Conservation (phyloP, 495 filamentous ascomycete species). For the Lophiotrema nucula region DNA sequence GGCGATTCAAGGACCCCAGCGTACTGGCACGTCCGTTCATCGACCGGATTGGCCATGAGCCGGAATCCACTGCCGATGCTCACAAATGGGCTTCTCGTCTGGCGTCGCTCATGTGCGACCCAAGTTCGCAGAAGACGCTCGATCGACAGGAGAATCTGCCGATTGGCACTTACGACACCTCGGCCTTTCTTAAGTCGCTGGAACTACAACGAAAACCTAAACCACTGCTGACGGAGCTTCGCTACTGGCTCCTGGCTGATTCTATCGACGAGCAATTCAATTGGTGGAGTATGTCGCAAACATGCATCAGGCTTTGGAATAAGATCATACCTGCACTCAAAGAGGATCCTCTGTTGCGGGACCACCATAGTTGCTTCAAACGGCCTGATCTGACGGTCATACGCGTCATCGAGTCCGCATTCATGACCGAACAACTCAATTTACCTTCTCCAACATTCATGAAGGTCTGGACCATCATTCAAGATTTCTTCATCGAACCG, state of each 20-base stretch:
- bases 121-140: neutral
- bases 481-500: neutral
- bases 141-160: conserved; percentile 2
- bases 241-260: neutral
- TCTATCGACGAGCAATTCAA: neutral
- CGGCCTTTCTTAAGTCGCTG: neutral
- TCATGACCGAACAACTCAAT: neutral
- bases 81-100: neutral
- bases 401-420: neutral
- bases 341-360: neutral
- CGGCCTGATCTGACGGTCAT: neutral
- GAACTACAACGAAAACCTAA: neutral
- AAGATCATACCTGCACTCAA: neutral
- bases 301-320: neutral
- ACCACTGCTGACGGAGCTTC: neutral
- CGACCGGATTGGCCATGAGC: neutral
- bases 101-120: neutral
- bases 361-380: neutral
- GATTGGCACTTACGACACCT: neutral
- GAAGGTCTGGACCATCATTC: neutral
- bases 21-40: neutral
- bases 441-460: neutral
- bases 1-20: neutral
- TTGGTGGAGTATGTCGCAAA: neutral
- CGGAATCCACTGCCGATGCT: neutral